These are phyloP conservation scores for Inga oerstediana DNA, from an alignment of 306 rosid species.

Conservation along the genomic window DNA sequence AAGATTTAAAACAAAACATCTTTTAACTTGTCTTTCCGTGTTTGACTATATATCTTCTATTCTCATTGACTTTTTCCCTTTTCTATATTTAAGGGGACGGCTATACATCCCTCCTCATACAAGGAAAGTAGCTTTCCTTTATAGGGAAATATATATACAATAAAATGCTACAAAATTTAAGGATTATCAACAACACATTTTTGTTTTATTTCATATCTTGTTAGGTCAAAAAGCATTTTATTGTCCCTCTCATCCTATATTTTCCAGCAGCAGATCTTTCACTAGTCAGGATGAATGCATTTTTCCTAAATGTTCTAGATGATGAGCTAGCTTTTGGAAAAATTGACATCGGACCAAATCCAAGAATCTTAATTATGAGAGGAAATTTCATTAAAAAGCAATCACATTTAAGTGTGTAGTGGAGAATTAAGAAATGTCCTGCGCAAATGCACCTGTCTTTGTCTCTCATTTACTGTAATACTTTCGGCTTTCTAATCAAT, in stretches of 20 bases:
- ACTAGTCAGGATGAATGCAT: not conserved
- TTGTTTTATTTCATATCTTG: not conserved
- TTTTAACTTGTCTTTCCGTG: not conserved
- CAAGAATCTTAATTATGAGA: conserved; percentile 35
- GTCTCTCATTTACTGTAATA: conserved; percentile 30
- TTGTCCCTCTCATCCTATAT: conserved; percentile 13
- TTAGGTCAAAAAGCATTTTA: conserved; percentile 1
- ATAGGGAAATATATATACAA: not conserved
- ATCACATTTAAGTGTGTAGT: conserved; percentile 25
- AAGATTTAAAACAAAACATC: not conserved
- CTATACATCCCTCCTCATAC: not conserved
- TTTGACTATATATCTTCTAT: not conserved
- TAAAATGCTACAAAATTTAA: not conserved
- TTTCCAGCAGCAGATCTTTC: conserved; percentile 6
- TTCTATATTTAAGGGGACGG: not conserved
- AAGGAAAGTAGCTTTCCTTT: not conserved
- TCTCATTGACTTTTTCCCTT: not conserved
- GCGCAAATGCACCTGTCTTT: conserved; percentile 1
- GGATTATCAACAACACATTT: not conserved
- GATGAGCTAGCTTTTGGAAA: not conserved
- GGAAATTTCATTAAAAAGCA: conserved; percentile 31
- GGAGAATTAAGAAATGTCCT: conserved; percentile 10
- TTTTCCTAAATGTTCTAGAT: not conserved
- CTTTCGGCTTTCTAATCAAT: conserved; percentile 18
- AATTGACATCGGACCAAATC: conserved; percentile 11